These are phyloP conservation scores for Umbilicus rupestris DNA, from an alignment of 164 flowering plant genomes.

Conservation along the genomic window DNA sequence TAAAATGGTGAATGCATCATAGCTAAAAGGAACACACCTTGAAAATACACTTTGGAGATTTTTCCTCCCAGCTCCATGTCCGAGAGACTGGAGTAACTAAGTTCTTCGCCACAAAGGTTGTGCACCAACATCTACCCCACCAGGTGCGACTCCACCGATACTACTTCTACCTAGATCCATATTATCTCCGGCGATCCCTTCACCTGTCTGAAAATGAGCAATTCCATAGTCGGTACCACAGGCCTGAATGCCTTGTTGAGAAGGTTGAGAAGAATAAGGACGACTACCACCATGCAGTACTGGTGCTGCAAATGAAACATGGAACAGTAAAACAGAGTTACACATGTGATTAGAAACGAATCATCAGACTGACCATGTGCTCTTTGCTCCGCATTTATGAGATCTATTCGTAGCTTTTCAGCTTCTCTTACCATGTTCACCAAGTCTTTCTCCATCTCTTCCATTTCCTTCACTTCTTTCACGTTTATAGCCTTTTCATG, in stretches of 20 bases:
- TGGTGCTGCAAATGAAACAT: conserved; percentile 22
- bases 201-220: neutral
- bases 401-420: conserved; percentile 49
- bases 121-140: neutral
- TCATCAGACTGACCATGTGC: conserved; percentile 33
- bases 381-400: conserved; percentile 48
- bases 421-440: conserved; percentile 58
- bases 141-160: neutral
- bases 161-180: neutral
- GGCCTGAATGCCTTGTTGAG: conserved; percentile 4
- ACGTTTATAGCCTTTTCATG: conserved; percentile 56
- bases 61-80: neutral
- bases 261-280: conserved; percentile 28
- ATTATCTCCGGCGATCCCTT: conserved; percentile 1
- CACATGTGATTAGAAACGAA: neutral
- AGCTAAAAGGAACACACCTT: conserved; percentile 1
- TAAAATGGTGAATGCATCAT: neutral
- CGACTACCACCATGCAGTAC: conserved; percentile 20
- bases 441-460: conserved; percentile 59
- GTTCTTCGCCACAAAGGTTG: neutral
- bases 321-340: neutral
- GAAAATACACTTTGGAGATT: neutral
- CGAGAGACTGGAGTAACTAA: neutral
- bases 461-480: conserved; percentile 60
- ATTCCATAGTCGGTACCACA: neutral